Conservation (phyloP, 1,284 basidiomycete genomes). For the Meripilus lineatus region DNA sequence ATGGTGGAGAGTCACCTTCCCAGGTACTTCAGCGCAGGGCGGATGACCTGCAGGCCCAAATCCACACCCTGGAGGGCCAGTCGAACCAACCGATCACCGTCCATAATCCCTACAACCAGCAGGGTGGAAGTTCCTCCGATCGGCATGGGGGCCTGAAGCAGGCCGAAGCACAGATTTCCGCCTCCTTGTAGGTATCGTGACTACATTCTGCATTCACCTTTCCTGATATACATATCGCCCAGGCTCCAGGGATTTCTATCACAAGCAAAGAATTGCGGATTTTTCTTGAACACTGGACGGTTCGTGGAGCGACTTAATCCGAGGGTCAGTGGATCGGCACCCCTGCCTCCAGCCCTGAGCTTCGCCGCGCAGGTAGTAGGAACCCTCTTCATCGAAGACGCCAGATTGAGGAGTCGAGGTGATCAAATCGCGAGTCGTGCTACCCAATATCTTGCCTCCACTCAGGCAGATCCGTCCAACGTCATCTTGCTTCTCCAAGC, state of each 20-base stretch:
- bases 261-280: slow-evolving; percentile 20
- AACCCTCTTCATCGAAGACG: slow-evolving; percentile 19
- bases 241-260: not conserved
- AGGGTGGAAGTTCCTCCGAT: too few relatives aligned
- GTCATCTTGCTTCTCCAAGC: slow-evolving; percentile 41
- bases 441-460: slow-evolving; percentile 26
- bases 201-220: too few relatives aligned
- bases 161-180: too few relatives aligned
- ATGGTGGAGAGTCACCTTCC: slow-evolving; percentile 23
- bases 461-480: slow-evolving; percentile 28
- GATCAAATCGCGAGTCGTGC: slow-evolving; percentile 25
- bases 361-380: slow-evolving; percentile 24
- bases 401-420: slow-evolving; percentile 18
- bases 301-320: slow-evolving; percentile 26
- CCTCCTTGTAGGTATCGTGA: not conserved
- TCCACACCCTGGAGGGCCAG: slow-evolving; percentile 21
- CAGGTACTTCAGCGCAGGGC: slow-evolving; percentile 26
- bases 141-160: too few relatives aligned
- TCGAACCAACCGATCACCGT: slow-evolving; percentile 18
- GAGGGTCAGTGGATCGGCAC: slow-evolving; percentile 16
- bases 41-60: slow-evolving; percentile 20
- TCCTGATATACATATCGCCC: too few relatives aligned
- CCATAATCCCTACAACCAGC: slow-evolving; percentile 24
- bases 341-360: slow-evolving; percentile 19
- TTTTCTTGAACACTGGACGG: slow-evolving; percentile 36